Percentiles rank a stretch among this genome's conserved stretches.
These are phyloP conservation scores for Raphanus sativus DNA, from an alignment of 345 rosid species.

Conservation along the genomic window DNA sequence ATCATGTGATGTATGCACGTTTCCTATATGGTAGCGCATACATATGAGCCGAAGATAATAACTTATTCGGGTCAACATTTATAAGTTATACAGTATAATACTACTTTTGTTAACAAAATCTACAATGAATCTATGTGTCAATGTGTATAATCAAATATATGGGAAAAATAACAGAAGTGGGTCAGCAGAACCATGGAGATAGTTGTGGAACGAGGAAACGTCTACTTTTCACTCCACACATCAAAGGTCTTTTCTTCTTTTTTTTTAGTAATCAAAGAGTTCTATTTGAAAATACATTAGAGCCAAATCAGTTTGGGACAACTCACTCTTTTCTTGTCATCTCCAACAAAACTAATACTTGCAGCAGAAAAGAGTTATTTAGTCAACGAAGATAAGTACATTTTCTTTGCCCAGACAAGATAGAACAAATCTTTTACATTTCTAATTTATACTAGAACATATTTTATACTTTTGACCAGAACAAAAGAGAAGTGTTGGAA, in stretches of 20 bases:
- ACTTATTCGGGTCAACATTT: conserved; percentile 15
- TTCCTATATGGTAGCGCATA: conserved; percentile 24
- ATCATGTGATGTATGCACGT: conserved; percentile 30
- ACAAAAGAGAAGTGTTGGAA: background rate
- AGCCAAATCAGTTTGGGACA: conserved; percentile 1
- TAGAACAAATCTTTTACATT: background rate
- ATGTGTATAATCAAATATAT: background rate
- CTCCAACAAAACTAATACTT: background rate
- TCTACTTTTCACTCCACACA: conserved; percentile 32
- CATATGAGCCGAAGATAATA: conserved; percentile 13
- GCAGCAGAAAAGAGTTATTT: background rate
- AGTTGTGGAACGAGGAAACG: conserved; percentile 37
- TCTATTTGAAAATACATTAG: background rate
- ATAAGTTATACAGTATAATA: background rate
- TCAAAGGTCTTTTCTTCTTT: conserved; percentile 1
- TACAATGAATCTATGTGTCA: conserved; percentile 10
- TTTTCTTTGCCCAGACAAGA: background rate
- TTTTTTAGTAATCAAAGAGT: background rate
- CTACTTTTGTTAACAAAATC: background rate
- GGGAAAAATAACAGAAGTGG: conserved; percentile 21
- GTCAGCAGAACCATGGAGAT: conserved; percentile 36
- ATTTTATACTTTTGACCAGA: background rate
- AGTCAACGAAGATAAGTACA: background rate
- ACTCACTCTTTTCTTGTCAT: conserved; percentile 1
- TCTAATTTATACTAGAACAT: background rate